Percentiles rank a stretch among this genome's conserved stretches.
Conservation (phyloP, 2,329 filamentous ascomycete species). For the Neonectria sp. region DNA sequence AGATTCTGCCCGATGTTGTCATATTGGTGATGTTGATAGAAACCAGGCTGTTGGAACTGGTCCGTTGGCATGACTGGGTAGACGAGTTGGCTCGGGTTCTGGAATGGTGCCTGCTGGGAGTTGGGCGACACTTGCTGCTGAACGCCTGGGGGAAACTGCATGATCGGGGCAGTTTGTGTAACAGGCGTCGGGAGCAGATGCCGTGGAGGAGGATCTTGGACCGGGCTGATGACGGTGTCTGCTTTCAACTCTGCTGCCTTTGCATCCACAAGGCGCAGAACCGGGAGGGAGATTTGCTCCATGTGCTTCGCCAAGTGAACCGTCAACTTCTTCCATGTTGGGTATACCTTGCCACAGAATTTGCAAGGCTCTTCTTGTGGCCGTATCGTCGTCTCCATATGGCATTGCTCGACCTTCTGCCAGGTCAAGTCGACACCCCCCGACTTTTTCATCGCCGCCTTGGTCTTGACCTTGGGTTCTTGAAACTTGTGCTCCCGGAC, state of each 20-base stretch:
- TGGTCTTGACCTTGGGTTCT: constrained; percentile 86
- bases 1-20: constrained; percentile 47
- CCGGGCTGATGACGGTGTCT: constrained; percentile 78
- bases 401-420: constrained; percentile 84
- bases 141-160: constrained; percentile 38
- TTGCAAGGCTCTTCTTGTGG: constrained; percentile 86
- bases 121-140: constrained; percentile 41
- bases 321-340: constrained; percentile 92
- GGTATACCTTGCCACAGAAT: constrained; percentile 87
- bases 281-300: constrained; percentile 90
- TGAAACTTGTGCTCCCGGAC: constrained; percentile 90
- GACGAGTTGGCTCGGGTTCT: constrained; percentile 38
- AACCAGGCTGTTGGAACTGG: constrained; percentile 44
- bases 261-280: constrained; percentile 73
- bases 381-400: constrained; percentile 74
- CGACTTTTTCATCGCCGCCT: constrained; percentile 75
- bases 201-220: constrained; percentile 66
- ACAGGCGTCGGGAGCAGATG: constrained; percentile 47
- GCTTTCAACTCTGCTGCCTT: constrained; percentile 65
- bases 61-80: constrained; percentile 48
- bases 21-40: constrained; percentile 48
- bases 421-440: constrained; percentile 76
- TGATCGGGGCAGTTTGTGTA: constrained; percentile 39
- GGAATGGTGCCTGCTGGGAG: constrained; percentile 39
- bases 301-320: constrained; percentile 96